Evolutionary conservation across 2,329 filamentous ascomycete genomes (phyloP).

Genomic region (Paraphaeosphaeria sporulosa): DNA sequence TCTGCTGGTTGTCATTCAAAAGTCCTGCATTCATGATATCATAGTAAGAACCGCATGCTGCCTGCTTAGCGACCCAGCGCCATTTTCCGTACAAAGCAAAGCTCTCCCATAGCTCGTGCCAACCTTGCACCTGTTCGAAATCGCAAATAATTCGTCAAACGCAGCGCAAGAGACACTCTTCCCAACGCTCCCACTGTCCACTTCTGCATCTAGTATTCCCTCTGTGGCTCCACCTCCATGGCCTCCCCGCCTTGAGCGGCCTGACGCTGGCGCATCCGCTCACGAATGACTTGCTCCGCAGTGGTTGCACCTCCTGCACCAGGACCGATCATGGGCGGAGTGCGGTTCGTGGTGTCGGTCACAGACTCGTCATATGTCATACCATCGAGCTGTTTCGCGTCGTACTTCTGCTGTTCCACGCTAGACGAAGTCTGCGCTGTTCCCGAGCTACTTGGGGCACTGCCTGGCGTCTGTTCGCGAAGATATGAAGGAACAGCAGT

Average conservation of each 20-base stretch:
- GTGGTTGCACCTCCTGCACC: constrained; percentile 57
- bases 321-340: constrained; percentile 38
- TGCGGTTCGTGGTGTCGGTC: constrained; percentile 50
- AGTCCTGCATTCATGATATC: constrained; percentile 10
- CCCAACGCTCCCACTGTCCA: neutral
- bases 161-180: constrained; percentile 14
- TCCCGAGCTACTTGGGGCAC: constrained; percentile 34
- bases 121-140: constrained; percentile 11
- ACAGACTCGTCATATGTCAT: constrained; percentile 54
- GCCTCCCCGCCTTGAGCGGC: constrained; percentile 23
- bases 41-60: constrained; percentile 8
- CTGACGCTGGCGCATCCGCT: constrained; percentile 49
- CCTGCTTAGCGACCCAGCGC: constrained; percentile 6
- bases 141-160: constrained; percentile 1
- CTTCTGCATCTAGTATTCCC: constrained; percentile 23
- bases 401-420: constrained; percentile 47
- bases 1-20: neutral
- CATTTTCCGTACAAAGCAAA: constrained; percentile 5
- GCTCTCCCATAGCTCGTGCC: neutral
- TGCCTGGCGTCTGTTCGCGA: constrained; percentile 41
- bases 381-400: constrained; percentile 55
- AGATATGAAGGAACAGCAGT: constrained; percentile 45
- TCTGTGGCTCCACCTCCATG: constrained; percentile 34
- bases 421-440: constrained; percentile 41
- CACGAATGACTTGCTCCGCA: constrained; percentile 70